Conservation (phyloP, 2,329 filamentous ascomycete genomes). For the Lachnellula cervina region DNA sequence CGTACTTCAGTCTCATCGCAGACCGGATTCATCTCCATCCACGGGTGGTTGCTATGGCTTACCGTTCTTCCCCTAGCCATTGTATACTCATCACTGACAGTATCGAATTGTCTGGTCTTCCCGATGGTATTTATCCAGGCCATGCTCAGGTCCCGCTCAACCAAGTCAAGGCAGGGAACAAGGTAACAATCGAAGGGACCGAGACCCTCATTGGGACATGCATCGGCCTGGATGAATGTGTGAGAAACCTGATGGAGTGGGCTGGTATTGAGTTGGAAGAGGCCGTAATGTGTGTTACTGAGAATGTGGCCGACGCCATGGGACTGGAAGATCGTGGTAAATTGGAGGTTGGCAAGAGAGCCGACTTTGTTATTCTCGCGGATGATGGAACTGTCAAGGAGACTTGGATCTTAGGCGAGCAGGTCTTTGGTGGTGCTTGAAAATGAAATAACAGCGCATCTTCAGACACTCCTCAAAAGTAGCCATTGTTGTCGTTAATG, state of each 20-base stretch:
- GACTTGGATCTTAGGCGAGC: slow-evolving; percentile 27
- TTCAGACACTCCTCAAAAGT: neutral
- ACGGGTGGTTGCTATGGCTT: slow-evolving; percentile 42
- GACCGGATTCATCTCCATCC: slow-evolving; percentile 52
- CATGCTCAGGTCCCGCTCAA: slow-evolving; percentile 46
- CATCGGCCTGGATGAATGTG: slow-evolving; percentile 45
- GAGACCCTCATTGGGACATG: slow-evolving; percentile 51
- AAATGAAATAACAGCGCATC: neutral
- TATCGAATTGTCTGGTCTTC: slow-evolving; percentile 48
- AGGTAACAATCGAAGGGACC: slow-evolving; percentile 47
- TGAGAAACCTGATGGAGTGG: slow-evolving; percentile 36
- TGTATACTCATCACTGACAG: slow-evolving; percentile 50
- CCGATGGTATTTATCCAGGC: slow-evolving; percentile 46
- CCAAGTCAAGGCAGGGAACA: slow-evolving; percentile 44
- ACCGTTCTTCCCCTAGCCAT: slow-evolving; percentile 40
- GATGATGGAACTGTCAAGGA: slow-evolving; percentile 19
- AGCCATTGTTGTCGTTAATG: too few relatives aligned
- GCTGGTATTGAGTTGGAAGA: slow-evolving; percentile 21
- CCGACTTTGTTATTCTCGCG: slow-evolving; percentile 26
- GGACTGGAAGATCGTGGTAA: slow-evolving; percentile 22
- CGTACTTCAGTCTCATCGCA: slow-evolving; percentile 49
- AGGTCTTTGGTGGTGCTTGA: neutral
- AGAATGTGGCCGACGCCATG: slow-evolving; percentile 27
- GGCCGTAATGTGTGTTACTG: slow-evolving; percentile 28
- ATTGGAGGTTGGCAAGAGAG: slow-evolving; percentile 22